Conservation (phyloP, 2,329 filamentous ascomycete genomes). For the Monosporascus cannonballus region DNA sequence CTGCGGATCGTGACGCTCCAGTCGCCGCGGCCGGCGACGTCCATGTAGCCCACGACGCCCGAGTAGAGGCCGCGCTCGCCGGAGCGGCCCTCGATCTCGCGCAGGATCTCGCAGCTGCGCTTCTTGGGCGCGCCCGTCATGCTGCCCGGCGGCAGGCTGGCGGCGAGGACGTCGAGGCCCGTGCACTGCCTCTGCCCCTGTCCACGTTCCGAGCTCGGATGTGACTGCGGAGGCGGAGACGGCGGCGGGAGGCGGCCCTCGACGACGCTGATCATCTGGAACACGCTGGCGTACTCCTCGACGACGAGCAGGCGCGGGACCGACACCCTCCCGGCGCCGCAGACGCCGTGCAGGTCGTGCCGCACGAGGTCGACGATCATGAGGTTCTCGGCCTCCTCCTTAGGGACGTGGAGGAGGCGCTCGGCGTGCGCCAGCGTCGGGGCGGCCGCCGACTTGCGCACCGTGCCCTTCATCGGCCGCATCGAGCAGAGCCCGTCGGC, state of each 20-base stretch:
- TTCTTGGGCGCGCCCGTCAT: constrained; percentile 98
- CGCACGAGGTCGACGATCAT: constrained; percentile 98
- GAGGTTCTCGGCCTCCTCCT: constrained; percentile 91
- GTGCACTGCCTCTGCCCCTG: constrained; percentile 34
- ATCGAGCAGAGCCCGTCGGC: constrained; percentile 61
- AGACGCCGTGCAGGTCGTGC: constrained; percentile 84
- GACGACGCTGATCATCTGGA: constrained; percentile 85
- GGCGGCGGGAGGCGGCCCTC: constrained; percentile 54
- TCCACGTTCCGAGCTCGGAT: not conserved
- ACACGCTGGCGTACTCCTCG: constrained; percentile 87
- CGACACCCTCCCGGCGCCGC: constrained; percentile 63
- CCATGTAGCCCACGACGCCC: constrained; percentile 84
- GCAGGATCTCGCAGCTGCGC: constrained; percentile 78
- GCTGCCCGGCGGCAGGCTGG: constrained; percentile 78
- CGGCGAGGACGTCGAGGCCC: constrained; percentile 70
- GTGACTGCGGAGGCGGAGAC: not conserved
- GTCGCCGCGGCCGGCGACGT: constrained; percentile 76
- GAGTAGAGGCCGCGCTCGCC: constrained; percentile 71
- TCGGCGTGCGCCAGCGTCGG: constrained; percentile 68
- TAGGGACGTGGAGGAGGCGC: constrained; percentile 67
- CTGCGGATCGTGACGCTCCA: constrained; percentile 90
- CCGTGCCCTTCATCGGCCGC: constrained; percentile 93
- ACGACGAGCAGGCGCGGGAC: constrained; percentile 78
- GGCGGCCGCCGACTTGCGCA: constrained; percentile 64
- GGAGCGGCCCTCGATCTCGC: constrained; percentile 55